Percentiles rank a stretch among this genome's conserved stretches.
Conservation (phyloP, 2,329 filamentous ascomycete species). For the Fusarium torreyae region DNA sequence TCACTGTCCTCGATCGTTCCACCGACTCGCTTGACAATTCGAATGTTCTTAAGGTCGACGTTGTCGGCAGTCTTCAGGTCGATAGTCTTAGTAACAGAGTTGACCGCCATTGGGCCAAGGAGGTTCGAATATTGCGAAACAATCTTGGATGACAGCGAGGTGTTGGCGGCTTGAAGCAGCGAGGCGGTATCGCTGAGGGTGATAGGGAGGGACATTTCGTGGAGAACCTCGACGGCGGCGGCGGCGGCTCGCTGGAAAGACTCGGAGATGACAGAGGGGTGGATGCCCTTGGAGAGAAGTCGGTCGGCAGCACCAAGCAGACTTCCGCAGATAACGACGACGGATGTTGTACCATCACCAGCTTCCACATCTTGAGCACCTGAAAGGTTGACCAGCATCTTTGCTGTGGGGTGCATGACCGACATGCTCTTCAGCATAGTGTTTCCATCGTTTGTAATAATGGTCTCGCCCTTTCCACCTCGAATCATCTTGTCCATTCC, state of each 20-base stretch:
- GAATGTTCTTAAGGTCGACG: slow-evolving; percentile 95
- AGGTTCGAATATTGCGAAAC: slow-evolving; percentile 97
- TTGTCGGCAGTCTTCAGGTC: slow-evolving; percentile 96
- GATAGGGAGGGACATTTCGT: slow-evolving; percentile 96
- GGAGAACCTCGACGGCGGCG: slow-evolving; percentile 89
- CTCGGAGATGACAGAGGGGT: slow-evolving; percentile 98
- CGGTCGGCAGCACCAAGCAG: slow-evolving; percentile 94
- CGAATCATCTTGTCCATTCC: slow-evolving; percentile 99
- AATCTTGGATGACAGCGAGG: slow-evolving; percentile 97
- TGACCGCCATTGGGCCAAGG: slow-evolving; percentile 97
- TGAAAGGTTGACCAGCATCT: slow-evolving; percentile 98
- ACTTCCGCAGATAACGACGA: slow-evolving; percentile 97
- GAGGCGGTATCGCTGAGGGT: slow-evolving; percentile 88
- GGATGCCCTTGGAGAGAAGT: slow-evolving; percentile 91
- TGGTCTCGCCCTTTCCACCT: slow-evolving; percentile 95
- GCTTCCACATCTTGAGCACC: slow-evolving; percentile 98
- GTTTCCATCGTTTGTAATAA: slow-evolving; percentile 99
- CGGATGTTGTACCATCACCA: slow-evolving; percentile 97
- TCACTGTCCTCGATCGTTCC: slow-evolving; percentile 99
- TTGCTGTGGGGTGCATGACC: slow-evolving; percentile 98
- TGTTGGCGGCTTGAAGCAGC: slow-evolving; percentile 95
- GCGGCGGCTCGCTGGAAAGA: slow-evolving; percentile 95
- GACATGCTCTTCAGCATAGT: slow-evolving; percentile 99
- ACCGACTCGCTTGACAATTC: slow-evolving; percentile 97
- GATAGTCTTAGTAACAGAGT: slow-evolving; percentile 95